These are phyloP conservation scores for Myriosclerotinia curreyana DNA, from an alignment of 2,329 filamentous ascomycete genomes.

Conservation along the genomic window DNA sequence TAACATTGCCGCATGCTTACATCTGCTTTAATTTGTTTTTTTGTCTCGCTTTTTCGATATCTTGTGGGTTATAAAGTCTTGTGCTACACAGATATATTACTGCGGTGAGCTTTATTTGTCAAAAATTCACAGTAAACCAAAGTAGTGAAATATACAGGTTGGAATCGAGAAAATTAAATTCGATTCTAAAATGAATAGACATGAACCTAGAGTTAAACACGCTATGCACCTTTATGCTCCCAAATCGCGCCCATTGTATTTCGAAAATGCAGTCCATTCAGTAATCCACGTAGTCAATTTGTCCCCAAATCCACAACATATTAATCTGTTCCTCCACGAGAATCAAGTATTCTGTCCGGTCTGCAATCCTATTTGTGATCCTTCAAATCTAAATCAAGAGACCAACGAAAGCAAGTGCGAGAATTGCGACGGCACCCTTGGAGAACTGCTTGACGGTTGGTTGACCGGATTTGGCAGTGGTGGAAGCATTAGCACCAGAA, in stretches of 20 bases:
- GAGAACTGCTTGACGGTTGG: conserved; percentile 17
- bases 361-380: neutral
- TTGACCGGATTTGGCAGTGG: conserved; percentile 11
- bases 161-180: neutral
- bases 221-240: conserved; percentile 16
- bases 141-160: neutral
- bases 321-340: conserved; percentile 1
- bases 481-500: conserved; percentile 7
- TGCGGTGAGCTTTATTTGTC: neutral
- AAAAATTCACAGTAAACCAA: neutral
- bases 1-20: conserved; percentile 4
- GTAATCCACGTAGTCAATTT: conserved; percentile 8
- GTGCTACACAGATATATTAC: neutral
- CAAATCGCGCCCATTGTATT: conserved; percentile 4
- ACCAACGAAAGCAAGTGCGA: conserved; percentile 19
- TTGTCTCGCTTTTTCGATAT: neutral
- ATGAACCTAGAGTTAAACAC: conserved; percentile 12
- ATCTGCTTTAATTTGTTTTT: neutral
- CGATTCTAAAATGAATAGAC: conserved; percentile 6
- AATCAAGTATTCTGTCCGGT: neutral
- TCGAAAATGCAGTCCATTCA: conserved; percentile 7
- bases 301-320: conserved; percentile 2
- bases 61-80: neutral
- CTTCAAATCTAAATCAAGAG: conserved; percentile 3
- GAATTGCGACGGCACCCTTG: conserved; percentile 18